Conservation (phyloP, 1,284 basidiomycete genomes). For the Crucibulum cyathiforme region DNA sequence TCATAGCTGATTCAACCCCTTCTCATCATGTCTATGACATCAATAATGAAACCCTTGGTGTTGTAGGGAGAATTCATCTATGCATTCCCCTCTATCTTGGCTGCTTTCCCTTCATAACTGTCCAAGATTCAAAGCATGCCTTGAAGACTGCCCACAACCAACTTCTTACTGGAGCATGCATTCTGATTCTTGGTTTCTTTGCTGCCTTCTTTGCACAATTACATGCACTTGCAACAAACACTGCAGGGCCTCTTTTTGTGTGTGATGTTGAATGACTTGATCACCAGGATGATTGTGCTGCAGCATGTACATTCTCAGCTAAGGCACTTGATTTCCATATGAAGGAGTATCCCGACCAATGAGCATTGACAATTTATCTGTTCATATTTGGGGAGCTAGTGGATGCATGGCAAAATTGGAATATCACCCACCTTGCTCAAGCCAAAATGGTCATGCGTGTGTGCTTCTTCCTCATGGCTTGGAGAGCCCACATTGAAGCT, state of each 20-base stretch:
- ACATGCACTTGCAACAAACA: conserved; percentile 12
- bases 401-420: conserved; percentile 41
- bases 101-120: neutral
- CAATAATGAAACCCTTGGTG: neutral
- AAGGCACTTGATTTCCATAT: conserved; percentile 24
- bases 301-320: conserved; percentile 39
- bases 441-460: conserved; percentile 34
- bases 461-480: conserved; percentile 33
- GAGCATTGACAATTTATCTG: conserved; percentile 30
- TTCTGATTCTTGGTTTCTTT: conserved; percentile 26
- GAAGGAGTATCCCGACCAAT: conserved; percentile 16
- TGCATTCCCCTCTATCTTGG: neutral
- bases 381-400: conserved; percentile 41
- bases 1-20: neutral
- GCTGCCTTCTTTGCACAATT: conserved; percentile 17
- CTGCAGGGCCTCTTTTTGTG: conserved; percentile 23
- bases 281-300: conserved; percentile 44
- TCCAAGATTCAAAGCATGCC: conserved; percentile 1
- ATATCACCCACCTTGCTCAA: conserved; percentile 30
- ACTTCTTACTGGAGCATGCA: conserved; percentile 3
- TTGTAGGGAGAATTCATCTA: neutral
- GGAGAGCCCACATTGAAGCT: conserved; percentile 26
- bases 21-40: neutral
- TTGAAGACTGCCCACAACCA: conserved; percentile 7
- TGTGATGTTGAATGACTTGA: conserved; percentile 40